Conservation (phyloP, 345 rosid genomes). For the Ricinus communis region DNA sequence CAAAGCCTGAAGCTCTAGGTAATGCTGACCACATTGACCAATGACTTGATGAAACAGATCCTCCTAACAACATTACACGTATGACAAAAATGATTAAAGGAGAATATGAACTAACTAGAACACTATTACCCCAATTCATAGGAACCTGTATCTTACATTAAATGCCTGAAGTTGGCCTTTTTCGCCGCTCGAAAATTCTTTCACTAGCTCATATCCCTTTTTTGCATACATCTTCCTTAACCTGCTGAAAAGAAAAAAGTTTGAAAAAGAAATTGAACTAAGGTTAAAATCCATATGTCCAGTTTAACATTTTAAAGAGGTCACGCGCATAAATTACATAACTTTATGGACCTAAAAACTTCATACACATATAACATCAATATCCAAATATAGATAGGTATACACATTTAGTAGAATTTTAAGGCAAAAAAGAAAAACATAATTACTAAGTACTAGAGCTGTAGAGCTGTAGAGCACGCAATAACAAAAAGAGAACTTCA, state of each 20-base stretch:
- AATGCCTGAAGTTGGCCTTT: constrained; percentile 37
- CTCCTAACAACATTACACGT: constrained; percentile 19
- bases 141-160: constrained; percentile 22
- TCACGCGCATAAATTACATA: neutral
- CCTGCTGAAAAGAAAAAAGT: constrained; percentile 2
- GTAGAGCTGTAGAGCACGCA: too few relatives aligned
- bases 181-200: constrained; percentile 26
- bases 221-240: constrained; percentile 28
- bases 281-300: neutral
- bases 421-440: neutral
- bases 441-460: too few relatives aligned
- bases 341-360: neutral
- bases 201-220: constrained; percentile 36
- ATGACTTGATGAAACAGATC: constrained; percentile 32
- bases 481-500: too few relatives aligned
- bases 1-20: constrained; percentile 28
- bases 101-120: neutral
- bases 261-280: neutral
- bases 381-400: neutral
- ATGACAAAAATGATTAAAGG: neutral
- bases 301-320: neutral
- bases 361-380: neutral
- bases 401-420: too few relatives aligned
- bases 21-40: constrained; percentile 33
- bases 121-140: neutral